Base-by-base conservation (phyloP, 2,329 filamentous ascomycete species). In the Alternaria consortialis region DNA sequence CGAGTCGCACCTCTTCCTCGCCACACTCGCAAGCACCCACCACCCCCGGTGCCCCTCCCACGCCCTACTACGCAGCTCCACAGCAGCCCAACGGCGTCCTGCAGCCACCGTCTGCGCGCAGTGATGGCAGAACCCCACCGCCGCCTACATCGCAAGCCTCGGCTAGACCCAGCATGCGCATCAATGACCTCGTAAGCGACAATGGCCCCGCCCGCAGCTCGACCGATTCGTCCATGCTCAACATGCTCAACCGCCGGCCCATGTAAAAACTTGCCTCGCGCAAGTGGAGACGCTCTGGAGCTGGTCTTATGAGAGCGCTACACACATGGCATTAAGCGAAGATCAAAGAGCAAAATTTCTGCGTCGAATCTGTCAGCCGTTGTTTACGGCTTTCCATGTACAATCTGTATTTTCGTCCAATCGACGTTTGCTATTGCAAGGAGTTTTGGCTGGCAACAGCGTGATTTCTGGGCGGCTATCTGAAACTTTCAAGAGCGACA, bases 221-320 rank as follows among this genome's bases (percentile, higher is more conserved):
- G 37, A 80, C 79, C 59, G 80, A 81, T 65, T 79, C 77, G 43
- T 75, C 77, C 58, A 81, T 81, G 80, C 75, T 81, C 47, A 80
- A 78, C 66, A 77, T 78, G 71, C 74, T 81, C 53, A 80, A 80
- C 60, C 74, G 76, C 60, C 74, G 77, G 62, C 75, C 74, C 58
- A 75, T 77, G 74, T 77, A 76, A 66, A 66, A 31, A 29, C 37
- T 36, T 43, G 47, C 47, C 54, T 42, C 23, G 36, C 20, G 44
- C 52, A 23, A 44, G 53, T 63, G 62, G 58, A 52, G 46, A 56
- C 47, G 68, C 66, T 71, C 66, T 63, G 60, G 67, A 74, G 74
- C 74, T 71, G 74, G 74, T 66, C 70, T 72, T 75, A 65, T 63
- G 65, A 60, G 67, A 72, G 69, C 68, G 64, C 58, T 60, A 54